Evolutionary conservation across 2,329 filamentous ascomycete genomes (phyloP).

Genomic region (Fusarium transvaalense): DNA sequence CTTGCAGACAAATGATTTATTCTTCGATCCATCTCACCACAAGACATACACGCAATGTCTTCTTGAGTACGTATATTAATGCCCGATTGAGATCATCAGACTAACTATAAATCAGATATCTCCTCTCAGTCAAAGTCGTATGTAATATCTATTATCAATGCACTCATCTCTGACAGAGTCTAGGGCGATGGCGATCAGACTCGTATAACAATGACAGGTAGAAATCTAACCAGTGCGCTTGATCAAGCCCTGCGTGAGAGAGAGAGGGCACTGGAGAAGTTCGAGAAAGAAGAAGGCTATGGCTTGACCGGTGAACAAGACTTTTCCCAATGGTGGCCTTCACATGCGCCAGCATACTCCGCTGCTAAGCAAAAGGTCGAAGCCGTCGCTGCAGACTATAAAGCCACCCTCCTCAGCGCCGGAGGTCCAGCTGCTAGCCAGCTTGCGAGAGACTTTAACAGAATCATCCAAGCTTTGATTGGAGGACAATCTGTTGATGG

Average conservation of each 20-base stretch:
- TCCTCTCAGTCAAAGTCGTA: slow-evolving; percentile 36
- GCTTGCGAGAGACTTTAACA: slow-evolving; percentile 20
- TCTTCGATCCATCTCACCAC: slow-evolving; percentile 37
- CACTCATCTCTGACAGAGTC: background rate
- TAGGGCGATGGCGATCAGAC: slow-evolving; percentile 19
- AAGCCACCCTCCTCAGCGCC: slow-evolving; percentile 4
- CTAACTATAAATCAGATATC: slow-evolving; percentile 10
- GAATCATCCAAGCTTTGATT: slow-evolving; percentile 27
- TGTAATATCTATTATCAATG: background rate
- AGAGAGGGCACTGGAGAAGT: slow-evolving; percentile 19
- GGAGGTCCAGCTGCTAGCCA: slow-evolving; percentile 23
- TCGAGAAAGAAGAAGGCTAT: slow-evolving; percentile 29
- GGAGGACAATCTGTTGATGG: slow-evolving; percentile 23
- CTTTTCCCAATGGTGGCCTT: slow-evolving; percentile 36
- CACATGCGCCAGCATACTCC: slow-evolving; percentile 25
- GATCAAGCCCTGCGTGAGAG: slow-evolving; percentile 29
- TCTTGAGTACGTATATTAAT: slow-evolving; percentile 17
- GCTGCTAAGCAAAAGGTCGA: slow-evolving; percentile 30
- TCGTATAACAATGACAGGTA: slow-evolving; percentile 6
- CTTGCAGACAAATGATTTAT: slow-evolving; percentile 31
- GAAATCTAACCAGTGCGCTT: slow-evolving; percentile 14
- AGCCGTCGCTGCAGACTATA: slow-evolving; percentile 20
- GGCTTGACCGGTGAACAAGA: slow-evolving; percentile 27
- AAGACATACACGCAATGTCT: slow-evolving; percentile 37
- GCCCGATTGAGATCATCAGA: background rate